A percentile compares a stretch with the other conserved stretches of the same genome.
These are phyloP conservation scores for Drosera spatulata DNA, from an alignment of 179 eudicot species.

Conservation along the genomic window DNA sequence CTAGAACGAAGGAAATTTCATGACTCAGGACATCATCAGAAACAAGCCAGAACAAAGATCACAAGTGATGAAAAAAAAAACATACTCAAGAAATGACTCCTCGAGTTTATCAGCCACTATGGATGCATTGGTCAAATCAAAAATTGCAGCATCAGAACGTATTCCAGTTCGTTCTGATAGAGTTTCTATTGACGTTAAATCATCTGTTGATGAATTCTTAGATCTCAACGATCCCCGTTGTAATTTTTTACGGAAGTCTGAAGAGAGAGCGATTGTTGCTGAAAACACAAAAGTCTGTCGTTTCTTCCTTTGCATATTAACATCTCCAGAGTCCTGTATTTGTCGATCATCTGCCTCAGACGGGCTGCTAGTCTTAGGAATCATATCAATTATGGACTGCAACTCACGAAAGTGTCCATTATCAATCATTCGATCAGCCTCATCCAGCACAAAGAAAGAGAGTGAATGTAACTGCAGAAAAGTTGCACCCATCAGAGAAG, in stretches of 20 bases:
- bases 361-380: constrained; percentile 43
- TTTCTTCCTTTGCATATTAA: constrained; percentile 67
- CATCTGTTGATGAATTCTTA: constrained; percentile 35
- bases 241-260: constrained; percentile 83
- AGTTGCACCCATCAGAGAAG: constrained; percentile 1
- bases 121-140: constrained; percentile 77
- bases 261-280: constrained; percentile 85
- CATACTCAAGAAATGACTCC: constrained; percentile 96
- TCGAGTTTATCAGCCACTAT: constrained; percentile 73
- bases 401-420: constrained; percentile 88
- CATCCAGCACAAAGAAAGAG: constrained; percentile 96
- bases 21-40: background rate
- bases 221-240: constrained; percentile 61
- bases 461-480: constrained; percentile 74
- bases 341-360: constrained; percentile 29
- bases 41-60: background rate
- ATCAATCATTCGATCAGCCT: constrained; percentile 98
- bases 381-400: constrained; percentile 90
- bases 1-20: no score
- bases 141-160: constrained; percentile 79
- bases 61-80: constrained; percentile 4
- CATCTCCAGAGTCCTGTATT: constrained; percentile 53
- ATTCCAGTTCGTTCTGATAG: constrained; percentile 92
- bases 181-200: constrained; percentile 61
- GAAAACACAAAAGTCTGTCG: constrained; percentile 97